These are phyloP conservation scores for Chloris gayana DNA, from an alignment of 176 grass and related monocot species.

Conservation along the genomic window DNA sequence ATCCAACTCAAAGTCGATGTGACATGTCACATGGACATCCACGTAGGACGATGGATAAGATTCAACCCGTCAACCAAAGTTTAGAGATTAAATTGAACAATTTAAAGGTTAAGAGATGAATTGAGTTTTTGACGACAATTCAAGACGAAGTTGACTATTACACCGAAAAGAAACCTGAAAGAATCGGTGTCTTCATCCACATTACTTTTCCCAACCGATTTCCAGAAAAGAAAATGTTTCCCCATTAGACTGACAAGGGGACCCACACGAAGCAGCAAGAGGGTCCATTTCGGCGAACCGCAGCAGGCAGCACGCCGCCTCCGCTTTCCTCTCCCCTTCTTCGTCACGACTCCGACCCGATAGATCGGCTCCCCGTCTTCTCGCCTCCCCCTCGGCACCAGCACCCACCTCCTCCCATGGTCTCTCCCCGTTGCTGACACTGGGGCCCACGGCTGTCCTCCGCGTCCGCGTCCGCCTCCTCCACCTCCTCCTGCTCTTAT, in stretches of 20 bases:
- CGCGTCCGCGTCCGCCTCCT: conserved; percentile 5
- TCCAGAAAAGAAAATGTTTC: too few species aligned
- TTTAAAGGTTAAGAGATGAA: neutral
- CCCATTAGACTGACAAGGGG: neutral
- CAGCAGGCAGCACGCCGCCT: neutral
- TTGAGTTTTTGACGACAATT: too few species aligned
- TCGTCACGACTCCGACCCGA: neutral
- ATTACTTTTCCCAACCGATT: neutral
- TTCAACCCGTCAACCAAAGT: too few species aligned
- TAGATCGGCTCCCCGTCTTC: conserved; percentile 19
- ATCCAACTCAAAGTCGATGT: too few species aligned
- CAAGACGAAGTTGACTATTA: too few species aligned
- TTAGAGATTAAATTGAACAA: too few species aligned
- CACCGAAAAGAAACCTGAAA: neutral
- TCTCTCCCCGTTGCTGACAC: conserved; percentile 33
- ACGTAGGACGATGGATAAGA: too few species aligned
- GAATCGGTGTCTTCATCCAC: neutral
- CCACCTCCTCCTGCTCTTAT: neutral
- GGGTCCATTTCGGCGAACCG: neutral
- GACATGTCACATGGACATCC: too few species aligned
- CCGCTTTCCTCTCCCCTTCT: conserved; percentile 35
- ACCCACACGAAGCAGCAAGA: neutral
- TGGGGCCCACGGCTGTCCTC: neutral
- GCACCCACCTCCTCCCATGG: neutral
- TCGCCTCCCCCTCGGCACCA: conserved; percentile 1